Percentiles rank a stretch among this genome's conserved stretches.
These are phyloP conservation scores for Guadua angustifolia DNA, from an alignment of 176 grass and related monocot species.

Conservation along the genomic window DNA sequence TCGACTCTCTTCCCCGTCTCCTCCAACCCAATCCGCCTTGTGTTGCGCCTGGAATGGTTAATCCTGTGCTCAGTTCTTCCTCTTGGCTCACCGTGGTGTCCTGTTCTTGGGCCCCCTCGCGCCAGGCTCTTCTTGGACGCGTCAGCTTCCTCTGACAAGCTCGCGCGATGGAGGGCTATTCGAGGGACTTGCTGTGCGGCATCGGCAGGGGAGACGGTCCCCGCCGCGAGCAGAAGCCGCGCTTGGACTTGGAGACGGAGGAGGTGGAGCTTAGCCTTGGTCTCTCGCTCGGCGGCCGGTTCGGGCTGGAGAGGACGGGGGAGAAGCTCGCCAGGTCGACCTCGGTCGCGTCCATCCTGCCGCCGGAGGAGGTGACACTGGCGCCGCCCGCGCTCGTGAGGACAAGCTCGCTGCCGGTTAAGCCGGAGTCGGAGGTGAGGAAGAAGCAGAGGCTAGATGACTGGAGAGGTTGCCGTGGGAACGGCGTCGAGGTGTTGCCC, in stretches of 20 bases:
- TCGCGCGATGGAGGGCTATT: constrained; percentile 42
- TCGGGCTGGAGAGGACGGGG: constrained; percentile 46
- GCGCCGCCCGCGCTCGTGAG: constrained; percentile 32
- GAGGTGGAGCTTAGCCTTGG: constrained; percentile 73
- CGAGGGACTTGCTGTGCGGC: constrained; percentile 40
- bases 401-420: constrained; percentile 57
- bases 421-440: constrained; percentile 19
- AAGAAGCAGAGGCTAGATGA: background rate
- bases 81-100: constrained; percentile 23
- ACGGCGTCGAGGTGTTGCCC: background rate
- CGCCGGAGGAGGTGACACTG: constrained; percentile 27
- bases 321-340: constrained; percentile 56
- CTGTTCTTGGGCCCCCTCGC: background rate
- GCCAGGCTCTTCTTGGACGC: constrained; percentile 34
- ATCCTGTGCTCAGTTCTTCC: background rate
- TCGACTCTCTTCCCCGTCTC: background rate
- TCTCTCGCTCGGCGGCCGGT: constrained; percentile 71
- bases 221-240: background rate
- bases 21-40: background rate
- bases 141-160: background rate
- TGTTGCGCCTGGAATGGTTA: background rate
- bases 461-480: background rate
- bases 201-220: constrained; percentile 1
- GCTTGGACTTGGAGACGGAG: constrained; percentile 13
- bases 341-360: constrained; percentile 46